These are phyloP conservation scores for Adansonia rubrostipa DNA, from an alignment of 441 rosid genomes.

Conservation along the genomic window DNA sequence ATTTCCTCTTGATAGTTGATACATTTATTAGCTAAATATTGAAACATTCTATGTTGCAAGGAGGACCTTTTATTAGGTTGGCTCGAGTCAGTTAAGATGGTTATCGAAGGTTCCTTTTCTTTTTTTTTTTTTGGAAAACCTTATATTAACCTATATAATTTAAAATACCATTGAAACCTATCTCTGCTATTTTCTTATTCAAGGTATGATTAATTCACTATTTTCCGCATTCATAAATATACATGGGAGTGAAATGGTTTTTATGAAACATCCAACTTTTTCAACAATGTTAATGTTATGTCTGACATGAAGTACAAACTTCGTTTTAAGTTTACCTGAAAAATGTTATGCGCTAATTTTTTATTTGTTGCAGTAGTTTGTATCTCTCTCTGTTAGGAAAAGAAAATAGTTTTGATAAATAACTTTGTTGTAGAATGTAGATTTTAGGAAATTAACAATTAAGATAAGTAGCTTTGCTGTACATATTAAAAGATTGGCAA, in stretches of 20 bases:
- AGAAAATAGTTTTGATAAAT: not conserved
- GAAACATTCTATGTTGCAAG: not conserved
- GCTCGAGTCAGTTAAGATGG: not conserved
- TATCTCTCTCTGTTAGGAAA: not conserved
- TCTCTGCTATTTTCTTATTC: not conserved
- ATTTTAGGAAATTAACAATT: not conserved
- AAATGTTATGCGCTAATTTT: not conserved
- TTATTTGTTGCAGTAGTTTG: not conserved
- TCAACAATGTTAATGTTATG: not conserved
- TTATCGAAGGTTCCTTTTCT: not conserved
- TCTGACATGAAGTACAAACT: not conserved
- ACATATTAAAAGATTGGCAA: not conserved
- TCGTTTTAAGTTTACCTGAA: constrained; percentile 7
- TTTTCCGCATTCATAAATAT: not conserved
- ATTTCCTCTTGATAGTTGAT: not conserved
- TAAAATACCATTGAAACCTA: not conserved
- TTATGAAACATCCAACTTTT: constrained; percentile 2
- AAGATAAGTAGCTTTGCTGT: not conserved
- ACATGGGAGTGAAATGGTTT: constrained; percentile 9
- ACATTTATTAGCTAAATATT: not conserved
- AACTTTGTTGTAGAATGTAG: not conserved
- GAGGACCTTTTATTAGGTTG: not conserved
- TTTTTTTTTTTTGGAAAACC: not conserved
- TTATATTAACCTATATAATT: not conserved
- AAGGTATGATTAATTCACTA: not conserved